Evolutionary conservation across 768 basidiomycete genomes (phyloP).

Genomic region (Termitomyces sp.): DNA sequence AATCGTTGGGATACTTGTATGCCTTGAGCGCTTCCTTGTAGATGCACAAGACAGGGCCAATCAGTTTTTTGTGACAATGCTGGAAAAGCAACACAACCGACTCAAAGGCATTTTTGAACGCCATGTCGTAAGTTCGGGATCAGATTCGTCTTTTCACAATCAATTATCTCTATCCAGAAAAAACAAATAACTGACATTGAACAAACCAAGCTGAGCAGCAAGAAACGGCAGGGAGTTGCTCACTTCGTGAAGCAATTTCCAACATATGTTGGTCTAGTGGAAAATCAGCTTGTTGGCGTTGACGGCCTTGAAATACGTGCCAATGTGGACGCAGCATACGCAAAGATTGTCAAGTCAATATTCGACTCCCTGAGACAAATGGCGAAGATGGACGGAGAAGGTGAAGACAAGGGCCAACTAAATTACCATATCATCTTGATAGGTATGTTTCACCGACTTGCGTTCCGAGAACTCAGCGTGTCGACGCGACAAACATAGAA

Average conservation of each 20-base stretch:
- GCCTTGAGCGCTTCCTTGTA: conserved; percentile 66
- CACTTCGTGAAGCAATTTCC: conserved; percentile 94
- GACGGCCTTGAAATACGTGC: conserved; percentile 73
- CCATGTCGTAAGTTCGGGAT: conserved; percentile 48
- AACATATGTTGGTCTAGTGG: conserved; percentile 75
- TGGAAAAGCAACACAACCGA: conserved; percentile 81
- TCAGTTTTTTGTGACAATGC: conserved; percentile 58
- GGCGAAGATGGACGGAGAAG: conserved; percentile 91
- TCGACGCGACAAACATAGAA: conserved; percentile 42
- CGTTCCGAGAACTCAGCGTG: neutral
- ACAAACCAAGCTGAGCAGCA: conserved; percentile 84
- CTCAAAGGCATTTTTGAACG: conserved; percentile 74
- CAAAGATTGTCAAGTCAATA: conserved; percentile 83
- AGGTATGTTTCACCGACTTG: conserved; percentile 46
- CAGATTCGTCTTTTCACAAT: neutral
- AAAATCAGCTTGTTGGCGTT: conserved; percentile 74
- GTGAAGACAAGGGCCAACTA: conserved; percentile 93
- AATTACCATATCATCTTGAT: conserved; percentile 95
- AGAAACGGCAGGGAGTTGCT: conserved; percentile 88
- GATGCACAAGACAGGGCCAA: conserved; percentile 81
- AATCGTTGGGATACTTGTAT: conserved; percentile 75
- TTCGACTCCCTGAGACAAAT: conserved; percentile 92
- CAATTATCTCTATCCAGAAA: conserved; percentile 37
- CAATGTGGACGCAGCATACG: conserved; percentile 78
- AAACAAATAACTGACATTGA: conserved; percentile 87